Evolutionary conservation across 371 early-diverging fungal species (phyloP), one percentile per base, ranked within the genome.

Genomic region (Fennellomyces sp.): DNA sequence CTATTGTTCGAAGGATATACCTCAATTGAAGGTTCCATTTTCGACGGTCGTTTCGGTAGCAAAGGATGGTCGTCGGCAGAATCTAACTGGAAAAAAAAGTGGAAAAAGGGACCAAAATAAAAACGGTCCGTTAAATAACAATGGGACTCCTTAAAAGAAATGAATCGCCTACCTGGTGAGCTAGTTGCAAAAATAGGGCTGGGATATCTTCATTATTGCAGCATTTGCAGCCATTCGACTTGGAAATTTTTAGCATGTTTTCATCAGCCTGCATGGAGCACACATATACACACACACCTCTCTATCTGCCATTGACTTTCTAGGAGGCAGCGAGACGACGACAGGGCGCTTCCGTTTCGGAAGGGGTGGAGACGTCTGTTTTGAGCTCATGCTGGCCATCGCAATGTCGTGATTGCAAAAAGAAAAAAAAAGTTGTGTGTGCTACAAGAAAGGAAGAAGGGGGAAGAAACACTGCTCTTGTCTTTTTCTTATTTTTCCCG

Each of bases 301-400:
- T 6, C 17, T 11, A 11, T 13, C 17, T 21, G 11, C 15, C n/a
- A 28, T 28, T 49, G 52, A 17, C 25, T 52, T 52, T 17, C 23
- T 52, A n/a, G 53, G 53, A 23, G 53, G 53, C 21, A 52, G n/a
- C 21, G 53, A 52, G 13, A 52, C 53, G 23, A 52, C 30, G n/a
- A 52, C 53, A 21, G 35, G 53, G 12, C 53, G 33, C 12, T 29
- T 52, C 25, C 13, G 7, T 39, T 39, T 11, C 39, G 7, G 39
- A 13, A 39, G 39, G 39, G 39, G 39, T 39, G 39, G 39, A n/a
- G 39, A 11, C 5, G 39, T 4, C 17, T 6, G 7, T 39, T 11
- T 39, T 13, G 39, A 13, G 13, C 17, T 6, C 7, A 39, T 39
- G 39, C 17, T 13, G 39, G 13, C 17, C 13, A 39, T 39, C 13